Evolutionary conservation across 2,329 filamentous ascomycete species (phyloP).

Genomic region (Ophiostoma ips): DNA sequence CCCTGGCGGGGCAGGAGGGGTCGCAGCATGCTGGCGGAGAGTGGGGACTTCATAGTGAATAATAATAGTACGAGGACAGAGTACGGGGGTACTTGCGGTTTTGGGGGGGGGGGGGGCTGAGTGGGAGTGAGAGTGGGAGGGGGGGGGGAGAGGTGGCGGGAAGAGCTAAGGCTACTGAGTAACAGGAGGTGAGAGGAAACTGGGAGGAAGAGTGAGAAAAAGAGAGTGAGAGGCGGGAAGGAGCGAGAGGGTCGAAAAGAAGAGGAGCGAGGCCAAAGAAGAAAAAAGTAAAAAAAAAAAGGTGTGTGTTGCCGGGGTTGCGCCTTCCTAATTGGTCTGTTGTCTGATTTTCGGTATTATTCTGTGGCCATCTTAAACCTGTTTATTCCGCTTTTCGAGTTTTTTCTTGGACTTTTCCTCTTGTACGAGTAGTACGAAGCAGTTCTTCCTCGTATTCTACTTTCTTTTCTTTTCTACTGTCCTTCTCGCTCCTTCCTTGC

Average conservation of each 20-base stretch:
- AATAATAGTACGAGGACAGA: neutral
- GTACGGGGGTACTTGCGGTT: neutral
- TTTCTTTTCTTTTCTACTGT: neutral
- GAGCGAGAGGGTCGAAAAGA: neutral
- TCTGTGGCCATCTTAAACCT: neutral
- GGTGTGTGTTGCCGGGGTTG: neutral
- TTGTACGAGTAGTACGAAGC: no score
- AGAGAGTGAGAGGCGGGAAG: neutral
- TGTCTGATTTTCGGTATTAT: neutral
- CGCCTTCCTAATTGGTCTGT: neutral
- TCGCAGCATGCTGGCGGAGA: conserved; percentile 21
- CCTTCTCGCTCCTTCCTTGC: neutral
- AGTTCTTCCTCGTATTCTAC: neutral
- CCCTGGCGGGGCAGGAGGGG: conserved; percentile 26
- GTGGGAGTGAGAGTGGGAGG: no score
- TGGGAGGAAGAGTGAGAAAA: neutral
- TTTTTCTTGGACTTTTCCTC: neutral
- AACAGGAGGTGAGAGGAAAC: neutral
- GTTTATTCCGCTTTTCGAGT: neutral
- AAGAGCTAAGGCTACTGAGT: neutral
- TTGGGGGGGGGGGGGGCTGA: neutral
- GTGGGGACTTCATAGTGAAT: conserved; percentile 12
- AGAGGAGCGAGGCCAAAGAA: neutral
- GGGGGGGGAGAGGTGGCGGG: no score
- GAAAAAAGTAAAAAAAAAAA: neutral